phyloP scores from a whole-genome alignment of 345 rosid species.

The Populus davidiana region DNA sequence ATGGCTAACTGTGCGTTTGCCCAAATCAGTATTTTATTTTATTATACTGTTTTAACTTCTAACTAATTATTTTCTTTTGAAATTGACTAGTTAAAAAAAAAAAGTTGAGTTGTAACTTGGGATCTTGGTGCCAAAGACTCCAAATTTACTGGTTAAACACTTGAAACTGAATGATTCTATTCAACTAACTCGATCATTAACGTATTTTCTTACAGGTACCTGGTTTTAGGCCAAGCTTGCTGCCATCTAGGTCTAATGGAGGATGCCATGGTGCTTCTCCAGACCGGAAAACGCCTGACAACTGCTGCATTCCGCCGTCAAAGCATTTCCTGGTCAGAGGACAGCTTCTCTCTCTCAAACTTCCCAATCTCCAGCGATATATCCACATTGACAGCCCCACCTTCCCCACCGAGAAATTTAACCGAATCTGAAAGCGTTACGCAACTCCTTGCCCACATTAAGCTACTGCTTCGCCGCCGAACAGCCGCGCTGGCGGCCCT shows the following conservation, averaged over 20 bases:
- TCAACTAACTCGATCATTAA: not conserved
- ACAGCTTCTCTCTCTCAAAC: conserved; percentile 63
- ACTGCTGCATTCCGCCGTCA: conserved; percentile 90
- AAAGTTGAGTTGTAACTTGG: not conserved
- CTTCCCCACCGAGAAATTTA: conserved; percentile 48
- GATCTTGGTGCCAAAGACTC: too few relatives aligned
- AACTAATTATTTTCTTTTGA: not conserved
- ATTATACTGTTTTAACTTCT: not conserved
- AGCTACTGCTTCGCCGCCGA: conserved; percentile 83
- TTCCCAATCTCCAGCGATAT: conserved; percentile 31
- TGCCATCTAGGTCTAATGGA: conserved; percentile 92
- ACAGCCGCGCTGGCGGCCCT: conserved; percentile 85
- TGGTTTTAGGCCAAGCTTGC: conserved; percentile 87
- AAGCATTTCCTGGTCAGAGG: conserved; percentile 83
- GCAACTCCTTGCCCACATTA: conserved; percentile 73
- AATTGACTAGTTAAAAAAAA: not conserved
- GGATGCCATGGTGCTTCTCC: conserved; percentile 93
- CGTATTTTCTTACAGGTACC: conserved; percentile 43
- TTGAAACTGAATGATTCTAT: not conserved
- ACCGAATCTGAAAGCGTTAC: conserved; percentile 53
- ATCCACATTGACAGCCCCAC: conserved; percentile 34
- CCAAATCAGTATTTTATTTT: not conserved
- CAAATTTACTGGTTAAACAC: not conserved
- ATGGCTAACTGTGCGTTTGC: not conserved
- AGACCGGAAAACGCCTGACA: conserved; percentile 88